Percentiles rank a stretch among this genome's conserved stretches.
Conservation (phyloP, 805 yeast genomes). For the Maudiozyma bulderi region DNA sequence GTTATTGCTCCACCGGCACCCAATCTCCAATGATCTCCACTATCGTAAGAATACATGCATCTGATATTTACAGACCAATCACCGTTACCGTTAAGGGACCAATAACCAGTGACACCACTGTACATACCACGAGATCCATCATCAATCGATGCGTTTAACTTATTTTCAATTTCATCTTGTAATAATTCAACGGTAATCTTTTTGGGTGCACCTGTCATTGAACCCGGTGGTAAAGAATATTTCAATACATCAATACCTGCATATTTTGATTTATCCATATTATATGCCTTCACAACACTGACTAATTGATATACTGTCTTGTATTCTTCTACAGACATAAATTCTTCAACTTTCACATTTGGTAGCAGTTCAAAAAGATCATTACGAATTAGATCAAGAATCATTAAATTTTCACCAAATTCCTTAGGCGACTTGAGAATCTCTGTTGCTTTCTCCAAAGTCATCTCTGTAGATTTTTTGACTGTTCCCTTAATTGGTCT, state of each 20-base stretch:
- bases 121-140: conserved; percentile 59
- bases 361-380: conserved; percentile 65
- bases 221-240: conserved; percentile 88
- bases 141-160: conserved; percentile 27
- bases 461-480: conserved; percentile 47
- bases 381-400: conserved; percentile 89
- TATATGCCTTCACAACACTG: conserved; percentile 68
- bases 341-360: conserved; percentile 58
- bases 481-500: conserved; percentile 97
- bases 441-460: conserved; percentile 47
- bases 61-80: conserved; percentile 97
- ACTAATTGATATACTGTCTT: conserved; percentile 85
- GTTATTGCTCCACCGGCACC: conserved; percentile 99
- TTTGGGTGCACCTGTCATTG: conserved; percentile 99
- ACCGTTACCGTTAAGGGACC: conserved; percentile 78
- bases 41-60: conserved; percentile 58
- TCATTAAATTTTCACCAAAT: conserved; percentile 92
- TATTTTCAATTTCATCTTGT: conserved; percentile 32
- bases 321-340: conserved; percentile 91
- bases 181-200: conserved; percentile 81
- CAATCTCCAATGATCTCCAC: conserved; percentile 55
- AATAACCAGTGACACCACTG: conserved; percentile 92
- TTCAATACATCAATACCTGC: conserved; percentile 72
- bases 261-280: conserved; percentile 20
- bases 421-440: conserved; percentile 81